Base-by-base conservation (phyloP, 2,329 filamentous ascomycete species). In the Alternaria metachromatica region DNA sequence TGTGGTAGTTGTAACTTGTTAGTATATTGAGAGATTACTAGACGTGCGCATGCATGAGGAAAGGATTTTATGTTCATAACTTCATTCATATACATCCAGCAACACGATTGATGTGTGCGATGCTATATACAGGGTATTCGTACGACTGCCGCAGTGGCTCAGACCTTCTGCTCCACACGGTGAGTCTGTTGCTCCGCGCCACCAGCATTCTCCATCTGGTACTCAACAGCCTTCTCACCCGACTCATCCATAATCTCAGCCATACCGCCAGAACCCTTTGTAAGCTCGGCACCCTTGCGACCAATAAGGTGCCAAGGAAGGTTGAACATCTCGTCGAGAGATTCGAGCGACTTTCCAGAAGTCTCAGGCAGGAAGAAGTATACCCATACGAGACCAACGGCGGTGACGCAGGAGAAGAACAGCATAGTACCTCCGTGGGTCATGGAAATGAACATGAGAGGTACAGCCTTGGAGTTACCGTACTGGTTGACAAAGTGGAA, bases 401-500 rank as follows among this genome's bases (percentile, higher is more conserved):
- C 67, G 0, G 91, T 94, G 10, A 94, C 84, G 3, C 85, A 87
- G 0, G 87, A 84, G 78, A 94, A 94, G 81, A 90, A 92, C 86
- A 90, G 90, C 82, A 94, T 94, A 0, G 92, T 94, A 0, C 92
- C 92, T 63, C 85, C 87, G 25, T 82, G 82, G 0, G 81, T 83
- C 75, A 87, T 83, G 26, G 84, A 12, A 78, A 94, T 83, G 48
- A 94, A 86, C 90, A 94, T 92, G 68, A 88, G 87, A 1, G 91
- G 92, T 0, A 93, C 89, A 0, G 92, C 76, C 37, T 92, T 89
- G 1, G 88, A 86, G 81, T 92, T 93, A 25, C 91, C 92, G 75
- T 92, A 94, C 79, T 93, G 90, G 78, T 92, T 92, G 63, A 87
- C 89, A 74, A 94, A 94, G 79, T 94, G 91, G 63, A 93, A 86